A percentile compares a stretch with the other conserved stretches of the same genome.
phyloP scores from a whole-genome alignment of 352 stramenopile genomes.

The Phytophthora pistaciae region DNA sequence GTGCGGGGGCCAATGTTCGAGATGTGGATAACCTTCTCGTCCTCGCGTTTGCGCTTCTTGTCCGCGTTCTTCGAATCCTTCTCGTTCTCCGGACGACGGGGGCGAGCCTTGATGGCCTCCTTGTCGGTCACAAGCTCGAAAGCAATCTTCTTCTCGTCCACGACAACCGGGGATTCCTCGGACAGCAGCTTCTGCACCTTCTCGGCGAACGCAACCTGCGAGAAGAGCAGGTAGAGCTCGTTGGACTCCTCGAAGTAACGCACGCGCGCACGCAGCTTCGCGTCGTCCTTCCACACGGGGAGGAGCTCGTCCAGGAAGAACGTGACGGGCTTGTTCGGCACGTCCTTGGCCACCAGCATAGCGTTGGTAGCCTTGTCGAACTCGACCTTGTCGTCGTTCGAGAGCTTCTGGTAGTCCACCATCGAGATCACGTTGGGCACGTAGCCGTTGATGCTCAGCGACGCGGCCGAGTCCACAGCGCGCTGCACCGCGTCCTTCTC shows the following conservation, averaged over 20 bases:
- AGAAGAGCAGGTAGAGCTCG: constrained; percentile 85
- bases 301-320: constrained; percentile 82
- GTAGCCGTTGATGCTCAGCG: constrained; percentile 69
- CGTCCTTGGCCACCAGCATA: constrained; percentile 87
- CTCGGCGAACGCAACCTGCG: constrained; percentile 73
- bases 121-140: constrained; percentile 86
- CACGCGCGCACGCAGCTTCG: constrained; percentile 70
- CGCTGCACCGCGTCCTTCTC: constrained; percentile 60
- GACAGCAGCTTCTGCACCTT: constrained; percentile 58
- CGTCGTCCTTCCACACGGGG: constrained; percentile 75
- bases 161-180: constrained; percentile 49
- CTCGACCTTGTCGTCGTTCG: constrained; percentile 75
- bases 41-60: constrained; percentile 80
- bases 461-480: constrained; percentile 56
- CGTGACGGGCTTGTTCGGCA: constrained; percentile 74
- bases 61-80: constrained; percentile 60
- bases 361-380: constrained; percentile 86
- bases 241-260: constrained; percentile 72
- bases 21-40: constrained; percentile 85
- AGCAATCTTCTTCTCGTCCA: constrained; percentile 69
- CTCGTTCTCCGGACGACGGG: constrained; percentile 51
- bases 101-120: constrained; percentile 73
- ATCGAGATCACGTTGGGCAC: constrained; percentile 64
- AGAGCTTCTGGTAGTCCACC: constrained; percentile 68
- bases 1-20: constrained; percentile 81